Percentiles rank a stretch among this genome's conserved stretches.
These are phyloP conservation scores for Paramecium tetraurelia DNA, from an alignment of 73 alveolate species.

Conservation along the genomic window DNA sequence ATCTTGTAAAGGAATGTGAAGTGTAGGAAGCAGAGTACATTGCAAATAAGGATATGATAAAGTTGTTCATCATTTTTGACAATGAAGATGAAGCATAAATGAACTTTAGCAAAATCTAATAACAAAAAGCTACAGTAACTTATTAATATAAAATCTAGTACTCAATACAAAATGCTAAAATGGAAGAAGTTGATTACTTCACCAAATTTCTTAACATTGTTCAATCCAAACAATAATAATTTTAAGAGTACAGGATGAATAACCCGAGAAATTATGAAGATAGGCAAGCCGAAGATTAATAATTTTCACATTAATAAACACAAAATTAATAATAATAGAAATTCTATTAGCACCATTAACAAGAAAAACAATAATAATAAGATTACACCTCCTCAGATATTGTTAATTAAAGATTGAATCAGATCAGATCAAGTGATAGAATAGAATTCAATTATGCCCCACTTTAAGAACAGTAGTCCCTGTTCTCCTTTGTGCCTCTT, in stretches of 20 bases:
- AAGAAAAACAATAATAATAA: not conserved
- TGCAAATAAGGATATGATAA: not conserved
- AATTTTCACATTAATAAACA: not conserved
- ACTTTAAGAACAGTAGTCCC: not conserved
- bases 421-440: not conserved
- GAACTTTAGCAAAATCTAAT: not conserved
- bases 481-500: not conserved
- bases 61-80: not conserved
- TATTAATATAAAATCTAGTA: not conserved
- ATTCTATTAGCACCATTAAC: not conserved
- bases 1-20: not conserved
- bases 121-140: not conserved
- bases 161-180: not conserved
- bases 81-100: not conserved
- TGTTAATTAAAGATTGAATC: not conserved
- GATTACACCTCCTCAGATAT: not conserved
- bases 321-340: not conserved
- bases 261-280: not conserved
- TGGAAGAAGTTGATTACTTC: not conserved
- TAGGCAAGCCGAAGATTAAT: not conserved
- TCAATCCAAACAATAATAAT: not conserved
- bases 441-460: slow-evolving; percentile 1
- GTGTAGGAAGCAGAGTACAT: not conserved
- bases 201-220: not conserved
- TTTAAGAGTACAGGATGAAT: not conserved